phyloP scores from a whole-genome alignment of 495 filamentous ascomycete species.

The Apodospora peruviana region DNA sequence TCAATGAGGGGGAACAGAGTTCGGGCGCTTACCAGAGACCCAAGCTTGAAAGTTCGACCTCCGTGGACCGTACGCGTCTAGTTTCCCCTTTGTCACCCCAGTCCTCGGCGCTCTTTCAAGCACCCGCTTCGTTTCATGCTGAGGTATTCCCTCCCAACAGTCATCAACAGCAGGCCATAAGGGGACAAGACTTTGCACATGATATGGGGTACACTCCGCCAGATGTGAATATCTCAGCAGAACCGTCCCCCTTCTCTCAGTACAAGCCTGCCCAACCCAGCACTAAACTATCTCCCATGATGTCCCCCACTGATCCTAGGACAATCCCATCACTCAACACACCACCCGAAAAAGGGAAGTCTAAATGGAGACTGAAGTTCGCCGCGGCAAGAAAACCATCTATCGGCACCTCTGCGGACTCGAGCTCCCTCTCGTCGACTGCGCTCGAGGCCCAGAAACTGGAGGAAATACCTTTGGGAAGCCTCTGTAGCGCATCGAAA shows the following conservation, averaged over 20 bases:
- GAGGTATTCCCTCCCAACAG: not conserved
- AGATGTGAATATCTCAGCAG: not conserved
- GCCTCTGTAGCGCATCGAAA: constrained; percentile 14
- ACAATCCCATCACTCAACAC: constrained; percentile 9
- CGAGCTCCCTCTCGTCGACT: constrained; percentile 27
- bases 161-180: not conserved
- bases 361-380: constrained; percentile 28
- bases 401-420: constrained; percentile 13
- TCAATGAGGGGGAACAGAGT: no score
- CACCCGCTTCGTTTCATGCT: not conserved
- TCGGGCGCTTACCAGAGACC: not conserved
- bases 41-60: not conserved
- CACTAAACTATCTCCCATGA: not conserved
- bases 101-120: not conserved
- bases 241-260: not conserved
- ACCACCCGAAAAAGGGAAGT: constrained; percentile 21
- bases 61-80: not conserved
- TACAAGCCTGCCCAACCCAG: not conserved
- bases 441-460: constrained; percentile 25
- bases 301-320: constrained; percentile 2
- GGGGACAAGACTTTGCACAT: not conserved
- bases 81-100: not conserved
- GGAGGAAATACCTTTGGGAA: constrained; percentile 25
- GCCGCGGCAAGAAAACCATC: constrained; percentile 19
- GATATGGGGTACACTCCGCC: not conserved